These are phyloP conservation scores for Solanum virginianum DNA, from an alignment of 257 asterid species.

Conservation along the genomic window DNA sequence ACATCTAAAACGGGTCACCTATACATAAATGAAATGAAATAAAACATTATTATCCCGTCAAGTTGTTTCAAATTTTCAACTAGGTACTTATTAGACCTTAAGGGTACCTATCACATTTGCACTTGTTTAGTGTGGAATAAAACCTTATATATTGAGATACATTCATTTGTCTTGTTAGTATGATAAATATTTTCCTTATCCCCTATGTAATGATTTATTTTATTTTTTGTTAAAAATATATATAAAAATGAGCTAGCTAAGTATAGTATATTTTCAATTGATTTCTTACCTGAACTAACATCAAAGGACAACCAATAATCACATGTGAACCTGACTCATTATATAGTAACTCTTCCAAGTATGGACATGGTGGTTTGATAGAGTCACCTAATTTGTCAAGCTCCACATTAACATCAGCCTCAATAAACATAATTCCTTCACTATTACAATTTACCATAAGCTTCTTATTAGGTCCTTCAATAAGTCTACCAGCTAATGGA, in stretches of 20 bases:
- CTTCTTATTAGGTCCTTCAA: background rate
- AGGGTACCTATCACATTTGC: too few species aligned
- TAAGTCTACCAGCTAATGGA: background rate
- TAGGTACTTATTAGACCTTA: too few species aligned
- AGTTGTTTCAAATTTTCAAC: too few species aligned
- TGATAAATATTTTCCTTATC: too few species aligned
- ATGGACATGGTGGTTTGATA: background rate
- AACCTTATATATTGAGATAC: too few species aligned
- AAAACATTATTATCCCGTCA: too few species aligned
- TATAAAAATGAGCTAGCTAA: too few species aligned
- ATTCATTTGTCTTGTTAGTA: too few species aligned
- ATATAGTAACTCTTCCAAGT: background rate
- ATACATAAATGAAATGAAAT: background rate
- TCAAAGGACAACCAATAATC: background rate
- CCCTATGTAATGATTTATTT: too few species aligned
- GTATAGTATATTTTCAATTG: background rate
- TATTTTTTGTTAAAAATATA: too few species aligned
- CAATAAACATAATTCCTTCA: background rate
- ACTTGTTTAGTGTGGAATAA: too few species aligned
- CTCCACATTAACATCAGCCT: background rate
- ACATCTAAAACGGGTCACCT: background rate
- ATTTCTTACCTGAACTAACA: background rate
- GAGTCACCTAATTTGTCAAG: background rate
- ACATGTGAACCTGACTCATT: background rate
- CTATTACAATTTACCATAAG: background rate